A percentile compares a stretch with the other conserved stretches of the same genome.
These are phyloP conservation scores for Diutina neorugosa DNA, from an alignment of 1,139 yeast genomes.

Conservation along the genomic window DNA sequence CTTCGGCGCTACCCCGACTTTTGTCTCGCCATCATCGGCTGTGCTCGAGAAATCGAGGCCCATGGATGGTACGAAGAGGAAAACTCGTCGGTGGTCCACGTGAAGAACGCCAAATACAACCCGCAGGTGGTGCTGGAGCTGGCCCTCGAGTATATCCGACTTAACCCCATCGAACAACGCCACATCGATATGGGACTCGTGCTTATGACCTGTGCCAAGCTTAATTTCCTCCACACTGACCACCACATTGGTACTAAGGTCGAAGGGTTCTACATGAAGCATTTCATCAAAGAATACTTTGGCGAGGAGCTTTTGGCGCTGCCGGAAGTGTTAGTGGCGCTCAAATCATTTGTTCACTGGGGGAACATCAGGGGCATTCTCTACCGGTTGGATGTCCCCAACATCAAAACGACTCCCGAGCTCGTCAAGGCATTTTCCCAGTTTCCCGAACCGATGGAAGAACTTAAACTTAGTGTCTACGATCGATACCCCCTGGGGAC, in stretches of 20 bases:
- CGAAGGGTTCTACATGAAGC: conserved; percentile 34
- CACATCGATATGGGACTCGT: conserved; percentile 33
- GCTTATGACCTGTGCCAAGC: conserved; percentile 33
- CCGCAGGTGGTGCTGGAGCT: conserved; percentile 12
- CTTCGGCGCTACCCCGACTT: conserved; percentile 26
- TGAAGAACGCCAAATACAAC: conserved; percentile 20
- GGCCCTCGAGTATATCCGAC: conserved; percentile 11
- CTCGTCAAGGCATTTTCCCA: conserved; percentile 18
- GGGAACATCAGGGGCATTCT: conserved; percentile 39
- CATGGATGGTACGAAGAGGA: conserved; percentile 41
- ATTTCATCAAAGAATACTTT: conserved; percentile 26
- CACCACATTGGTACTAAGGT: conserved; percentile 41
- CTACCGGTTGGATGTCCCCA: conserved; percentile 30
- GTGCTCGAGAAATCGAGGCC: conserved; percentile 36
- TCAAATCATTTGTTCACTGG: conserved; percentile 47
- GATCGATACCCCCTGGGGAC: conserved; percentile 45
- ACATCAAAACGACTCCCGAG: conserved; percentile 21
- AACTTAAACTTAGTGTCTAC: conserved; percentile 27
- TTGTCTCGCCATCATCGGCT: conserved; percentile 37
- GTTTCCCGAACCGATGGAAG: conserved; percentile 33
- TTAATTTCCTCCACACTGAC: conserved; percentile 45
- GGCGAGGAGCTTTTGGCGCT: conserved; percentile 30
- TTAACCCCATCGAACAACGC: conserved; percentile 9
- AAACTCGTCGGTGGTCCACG: conserved; percentile 30
- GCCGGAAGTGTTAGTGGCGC: conserved; percentile 33